phyloP scores from a whole-genome alignment of 2,329 filamentous ascomycete species.

The Dothidotthia symphoricarpi region DNA sequence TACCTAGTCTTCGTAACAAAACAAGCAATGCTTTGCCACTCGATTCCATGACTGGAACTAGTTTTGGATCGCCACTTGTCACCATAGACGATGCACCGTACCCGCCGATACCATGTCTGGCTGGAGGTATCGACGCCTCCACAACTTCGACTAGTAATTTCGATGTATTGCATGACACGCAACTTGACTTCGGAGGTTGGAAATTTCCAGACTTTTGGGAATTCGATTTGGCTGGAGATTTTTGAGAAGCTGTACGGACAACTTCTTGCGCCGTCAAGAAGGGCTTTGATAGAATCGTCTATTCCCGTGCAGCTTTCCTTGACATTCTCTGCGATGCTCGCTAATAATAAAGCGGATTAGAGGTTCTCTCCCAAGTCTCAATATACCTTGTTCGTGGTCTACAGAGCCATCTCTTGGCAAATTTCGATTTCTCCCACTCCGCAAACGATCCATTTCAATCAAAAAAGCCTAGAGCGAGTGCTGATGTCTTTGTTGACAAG shows the following conservation, averaged over 20 bases:
- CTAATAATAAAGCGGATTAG: slow-evolving; percentile 82
- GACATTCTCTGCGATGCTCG: too few species aligned
- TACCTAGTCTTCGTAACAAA: slow-evolving; percentile 18
- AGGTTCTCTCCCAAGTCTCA: slow-evolving; percentile 30
- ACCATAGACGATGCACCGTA: slow-evolving; percentile 4
- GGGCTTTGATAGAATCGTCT: too few species aligned
- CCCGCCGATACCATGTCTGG: slow-evolving; percentile 8
- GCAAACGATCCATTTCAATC: not conserved
- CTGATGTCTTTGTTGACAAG: not conserved
- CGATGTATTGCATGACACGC: slow-evolving; percentile 29
- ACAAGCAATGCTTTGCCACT: slow-evolving; percentile 11
- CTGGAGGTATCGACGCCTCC: slow-evolving; percentile 1
- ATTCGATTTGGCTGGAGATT: slow-evolving; percentile 35
- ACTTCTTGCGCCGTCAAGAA: too few species aligned
- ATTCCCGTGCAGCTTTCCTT: too few species aligned
- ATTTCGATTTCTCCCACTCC: not conserved
- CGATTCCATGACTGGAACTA: not conserved
- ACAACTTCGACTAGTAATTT: slow-evolving; percentile 15
- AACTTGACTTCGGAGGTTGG: slow-evolving; percentile 32
- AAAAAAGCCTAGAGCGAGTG: not conserved
- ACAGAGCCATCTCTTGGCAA: not conserved
- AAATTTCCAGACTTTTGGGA: slow-evolving; percentile 38
- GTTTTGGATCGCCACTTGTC: not conserved
- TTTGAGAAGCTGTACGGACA: too few species aligned
- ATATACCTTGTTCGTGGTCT: not conserved